Evolutionary conservation across 2,329 filamentous ascomycete species (phyloP), one percentile per base, ranked within the genome.

Genomic region (Calonectria fujianensis): DNA sequence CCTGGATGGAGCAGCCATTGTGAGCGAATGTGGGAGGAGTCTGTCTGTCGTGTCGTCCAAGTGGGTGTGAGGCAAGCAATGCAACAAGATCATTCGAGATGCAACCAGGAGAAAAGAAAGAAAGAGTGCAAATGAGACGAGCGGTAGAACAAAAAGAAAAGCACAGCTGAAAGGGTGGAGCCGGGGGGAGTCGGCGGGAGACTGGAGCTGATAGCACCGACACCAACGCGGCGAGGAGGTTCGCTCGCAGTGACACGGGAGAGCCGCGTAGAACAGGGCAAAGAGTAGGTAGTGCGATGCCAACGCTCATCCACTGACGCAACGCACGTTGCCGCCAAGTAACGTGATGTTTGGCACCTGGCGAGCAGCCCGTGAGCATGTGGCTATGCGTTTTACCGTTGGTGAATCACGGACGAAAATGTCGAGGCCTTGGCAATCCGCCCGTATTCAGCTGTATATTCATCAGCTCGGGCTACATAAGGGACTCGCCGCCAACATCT

Each of bases 1-100:
- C 29, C 50, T 64, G 18, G 65, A 70, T 14, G 70, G 70, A 35
- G 73, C 70, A 24, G 74, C n/a, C n/a, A 77, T 57, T 75, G 80
- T 79, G 41, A 20, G 24, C 16, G 27, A 63, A 20, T 37, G 57
- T 24, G 18, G 27, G 11, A n/a, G 35, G 14, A 7, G 7, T 27
- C 35, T 63, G 24, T 29, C 29, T 31, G 9, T 13, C 16, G 57
- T 63, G 41, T 41, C 24, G 37, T 29, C 9, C 11, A 2, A 41
- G 37, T 11, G 14, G 18, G 16, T 6, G 57, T 2, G 11, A 41
- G 39, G 35, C 16, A 20, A 18, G 41, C 24, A 29, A 63, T 29
- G 24, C 24, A 63, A 39, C 8, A 18, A 63, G 20, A 9, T 8
- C 14, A 9, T 10, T 41, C 24, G 18, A 18, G 20, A 5, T 63